phyloP scores from a whole-genome alignment of 306 rosid species.

The Morella rubra region DNA sequence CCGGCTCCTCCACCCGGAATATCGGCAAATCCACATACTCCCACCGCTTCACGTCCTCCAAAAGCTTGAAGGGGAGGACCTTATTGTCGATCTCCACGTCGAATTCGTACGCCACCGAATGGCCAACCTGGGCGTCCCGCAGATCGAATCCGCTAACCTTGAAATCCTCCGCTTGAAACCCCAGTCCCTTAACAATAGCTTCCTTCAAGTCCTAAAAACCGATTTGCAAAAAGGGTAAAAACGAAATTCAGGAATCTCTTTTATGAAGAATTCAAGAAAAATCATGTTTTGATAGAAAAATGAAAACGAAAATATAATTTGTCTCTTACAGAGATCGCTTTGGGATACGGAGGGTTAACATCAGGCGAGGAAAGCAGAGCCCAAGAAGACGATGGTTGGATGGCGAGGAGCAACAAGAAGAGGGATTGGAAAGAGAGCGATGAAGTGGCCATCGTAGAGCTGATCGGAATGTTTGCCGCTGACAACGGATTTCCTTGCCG shows the following conservation, averaged over 20 bases:
- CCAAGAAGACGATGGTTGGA: background rate
- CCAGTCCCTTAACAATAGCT: conserved; percentile 70
- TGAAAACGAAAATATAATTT: too few relatives aligned
- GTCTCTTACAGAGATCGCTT: conserved; percentile 58
- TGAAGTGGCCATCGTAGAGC: conserved; percentile 19
- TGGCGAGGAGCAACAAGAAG: conserved; percentile 14
- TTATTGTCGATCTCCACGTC: conserved; percentile 72
- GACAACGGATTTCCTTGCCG: background rate
- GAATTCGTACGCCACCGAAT: conserved; percentile 82
- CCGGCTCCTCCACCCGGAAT: conserved; percentile 56
- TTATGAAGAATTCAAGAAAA: too few relatives aligned
- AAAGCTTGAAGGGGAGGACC: conserved; percentile 75
- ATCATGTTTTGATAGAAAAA: too few relatives aligned
- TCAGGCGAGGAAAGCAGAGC: conserved; percentile 46
- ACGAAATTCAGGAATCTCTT: too few relatives aligned
- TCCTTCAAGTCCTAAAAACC: conserved; percentile 76
- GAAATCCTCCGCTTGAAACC: conserved; percentile 58
- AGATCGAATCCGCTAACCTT: conserved; percentile 75
- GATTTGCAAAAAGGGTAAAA: too few relatives aligned
- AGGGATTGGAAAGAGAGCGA: background rate
- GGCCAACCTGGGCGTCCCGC: conserved; percentile 76
- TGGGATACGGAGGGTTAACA: conserved; percentile 44
- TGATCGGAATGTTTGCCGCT: background rate
- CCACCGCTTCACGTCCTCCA: conserved; percentile 80
- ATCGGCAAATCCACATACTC: conserved; percentile 86